phyloP scores from a whole-genome alignment of 2,329 filamentous ascomycete genomes.

The Dothistroma pini region DNA sequence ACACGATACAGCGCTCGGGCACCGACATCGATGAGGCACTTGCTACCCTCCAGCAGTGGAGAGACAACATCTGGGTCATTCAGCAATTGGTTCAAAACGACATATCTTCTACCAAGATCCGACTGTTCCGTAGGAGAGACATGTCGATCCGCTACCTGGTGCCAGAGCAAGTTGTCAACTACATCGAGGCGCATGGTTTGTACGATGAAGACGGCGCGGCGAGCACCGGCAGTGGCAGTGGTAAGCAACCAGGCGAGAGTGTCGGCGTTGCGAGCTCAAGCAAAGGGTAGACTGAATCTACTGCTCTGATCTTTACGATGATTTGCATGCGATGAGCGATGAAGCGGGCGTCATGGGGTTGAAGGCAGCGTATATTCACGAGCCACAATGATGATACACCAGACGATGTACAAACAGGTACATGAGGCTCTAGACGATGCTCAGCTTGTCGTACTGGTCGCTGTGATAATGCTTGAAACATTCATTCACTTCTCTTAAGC shows the following conservation, averaged over 20 bases:
- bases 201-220: slow-evolving; percentile 38
- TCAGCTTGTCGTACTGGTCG: not conserved
- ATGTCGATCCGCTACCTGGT: slow-evolving; percentile 79
- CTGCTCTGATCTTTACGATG: not conserved
- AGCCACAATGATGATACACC: not conserved
- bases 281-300: not conserved
- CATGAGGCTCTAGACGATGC: not conserved
- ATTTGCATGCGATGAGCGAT: not conserved
- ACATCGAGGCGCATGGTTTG: slow-evolving; percentile 37
- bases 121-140: slow-evolving; percentile 71
- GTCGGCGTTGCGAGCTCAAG: slow-evolving; percentile 21
- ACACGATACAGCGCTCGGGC: slow-evolving; percentile 77
- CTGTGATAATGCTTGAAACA: not conserved
- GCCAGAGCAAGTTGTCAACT: slow-evolving; percentile 67
- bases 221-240: slow-evolving; percentile 27
- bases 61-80: slow-evolving; percentile 83
- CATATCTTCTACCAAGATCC: slow-evolving; percentile 77
- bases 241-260: slow-evolving; percentile 34
- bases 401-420: not conserved
- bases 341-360: not conserved
- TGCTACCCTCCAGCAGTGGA: slow-evolving; percentile 74
- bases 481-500: not conserved
- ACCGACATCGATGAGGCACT: slow-evolving; percentile 87
- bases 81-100: slow-evolving; percentile 85
- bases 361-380: not conserved